Conservation (phyloP, 2,329 filamentous ascomycete species). For the Colletotrichum scovillei region DNA sequence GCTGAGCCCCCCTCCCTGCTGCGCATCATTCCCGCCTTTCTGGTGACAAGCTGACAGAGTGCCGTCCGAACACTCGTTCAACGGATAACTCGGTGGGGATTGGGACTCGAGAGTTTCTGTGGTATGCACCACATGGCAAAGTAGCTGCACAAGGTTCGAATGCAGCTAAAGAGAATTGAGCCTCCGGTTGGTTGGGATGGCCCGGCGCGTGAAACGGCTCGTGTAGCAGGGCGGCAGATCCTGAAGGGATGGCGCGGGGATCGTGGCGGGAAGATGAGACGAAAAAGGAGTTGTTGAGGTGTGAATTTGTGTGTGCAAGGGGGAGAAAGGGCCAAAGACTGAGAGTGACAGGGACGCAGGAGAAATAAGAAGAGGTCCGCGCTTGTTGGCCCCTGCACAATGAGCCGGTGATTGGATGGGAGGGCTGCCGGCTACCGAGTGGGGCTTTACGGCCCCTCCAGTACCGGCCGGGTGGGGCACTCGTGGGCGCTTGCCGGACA, state of each 20-base stretch:
- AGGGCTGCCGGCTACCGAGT: background rate
- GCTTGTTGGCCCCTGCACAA: slow-evolving; percentile 11
- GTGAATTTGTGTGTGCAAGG: background rate
- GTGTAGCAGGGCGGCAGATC: slow-evolving; percentile 31
- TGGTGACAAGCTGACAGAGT: background rate
- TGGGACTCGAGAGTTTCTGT: background rate
- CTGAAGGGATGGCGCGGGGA: slow-evolving; percentile 34
- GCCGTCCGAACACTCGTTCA: slow-evolving; percentile 28
- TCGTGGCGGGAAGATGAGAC: slow-evolving; percentile 30
- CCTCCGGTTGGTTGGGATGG: slow-evolving; percentile 13
- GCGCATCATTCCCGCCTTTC: slow-evolving; percentile 4
- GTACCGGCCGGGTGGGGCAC: background rate
- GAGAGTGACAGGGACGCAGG: background rate
- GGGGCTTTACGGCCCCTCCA: background rate
- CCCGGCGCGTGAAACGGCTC: slow-evolving; percentile 32
- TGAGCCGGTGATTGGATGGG: slow-evolving; percentile 11
- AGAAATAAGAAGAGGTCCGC: slow-evolving; percentile 21
- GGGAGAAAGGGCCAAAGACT: background rate
- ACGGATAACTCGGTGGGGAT: background rate
- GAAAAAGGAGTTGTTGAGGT: background rate
- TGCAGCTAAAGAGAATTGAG: background rate
- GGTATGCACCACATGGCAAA: too few relatives aligned
- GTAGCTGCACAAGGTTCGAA: background rate
- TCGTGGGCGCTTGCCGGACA: slow-evolving; percentile 13
- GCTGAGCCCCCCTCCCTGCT: slow-evolving; percentile 4